phyloP scores from a whole-genome alignment of 2,329 filamentous ascomycete species.

The Cordyceps javanica region DNA sequence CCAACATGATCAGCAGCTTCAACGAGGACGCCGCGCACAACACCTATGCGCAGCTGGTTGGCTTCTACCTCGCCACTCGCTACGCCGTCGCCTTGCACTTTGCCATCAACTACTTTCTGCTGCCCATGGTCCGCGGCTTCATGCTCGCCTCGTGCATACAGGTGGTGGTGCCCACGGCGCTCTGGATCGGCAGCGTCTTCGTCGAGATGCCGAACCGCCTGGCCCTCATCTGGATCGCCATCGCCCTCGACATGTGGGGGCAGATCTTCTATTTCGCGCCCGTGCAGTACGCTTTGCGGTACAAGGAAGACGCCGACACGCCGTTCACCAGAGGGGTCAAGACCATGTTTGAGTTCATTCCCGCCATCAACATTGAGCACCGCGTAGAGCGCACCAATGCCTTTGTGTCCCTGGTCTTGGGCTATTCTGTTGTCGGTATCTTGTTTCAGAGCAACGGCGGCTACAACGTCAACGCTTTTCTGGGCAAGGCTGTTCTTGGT shows the following conservation, averaged over 20 bases:
- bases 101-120: slow-evolving; percentile 35
- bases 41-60: slow-evolving; percentile 53
- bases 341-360: slow-evolving; percentile 50
- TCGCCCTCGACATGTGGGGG: slow-evolving; percentile 48
- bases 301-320: slow-evolving; percentile 11
- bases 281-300: slow-evolving; percentile 24
- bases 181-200: slow-evolving; percentile 58
- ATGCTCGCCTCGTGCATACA: slow-evolving; percentile 45
- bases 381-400: slow-evolving; percentile 58
- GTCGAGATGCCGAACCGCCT: slow-evolving; percentile 48
- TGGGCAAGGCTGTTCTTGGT: slow-evolving; percentile 56
- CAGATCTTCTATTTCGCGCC: slow-evolving; percentile 35
- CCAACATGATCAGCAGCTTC: slow-evolving; percentile 55
- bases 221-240: slow-evolving; percentile 49
- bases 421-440: slow-evolving; percentile 56
- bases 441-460: slow-evolving; percentile 48
- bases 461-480: slow-evolving; percentile 47
- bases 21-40: slow-evolving; percentile 31
- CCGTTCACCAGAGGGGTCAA: slow-evolving; percentile 22
- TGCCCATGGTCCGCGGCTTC: slow-evolving; percentile 52
- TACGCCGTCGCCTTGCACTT: slow-evolving; percentile 47
- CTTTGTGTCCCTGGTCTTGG: slow-evolving; percentile 59
- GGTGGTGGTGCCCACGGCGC: slow-evolving; percentile 39
- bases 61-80: slow-evolving; percentile 54
- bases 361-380: slow-evolving; percentile 60